Base-by-base conservation (phyloP, 2,329 filamentous ascomycete genomes). In the Orbilia oligospora region DNA sequence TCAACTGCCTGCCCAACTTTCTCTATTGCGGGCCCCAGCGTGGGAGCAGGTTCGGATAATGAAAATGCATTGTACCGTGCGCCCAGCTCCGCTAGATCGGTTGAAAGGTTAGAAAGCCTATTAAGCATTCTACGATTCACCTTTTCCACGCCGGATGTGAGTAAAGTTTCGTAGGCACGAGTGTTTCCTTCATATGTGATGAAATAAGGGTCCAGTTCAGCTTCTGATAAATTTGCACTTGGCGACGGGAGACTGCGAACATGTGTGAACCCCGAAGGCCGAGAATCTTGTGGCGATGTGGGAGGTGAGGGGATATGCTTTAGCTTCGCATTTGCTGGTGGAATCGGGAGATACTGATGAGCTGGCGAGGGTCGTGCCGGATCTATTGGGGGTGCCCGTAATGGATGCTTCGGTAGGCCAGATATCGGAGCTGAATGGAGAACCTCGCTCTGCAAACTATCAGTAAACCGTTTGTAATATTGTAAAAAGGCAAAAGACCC, bases 31-130 rank as follows among this genome's bases (percentile, higher is more conserved):
- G 94, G 91, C 9, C 94, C 93, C 5, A 99, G 90, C 2, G 93
- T 93, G 5, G 73, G 73, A 12, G 92, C 91, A 0, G 93, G 94
- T 84, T 99, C 96, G 0, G 94, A 97, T 0, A 99, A 87, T 0
- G 97, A 97, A 84, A 99, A 99, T 0, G 93, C 96, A 83, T 99
- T 99, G 84, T 96, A 98, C 79, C 94, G 90, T n/a, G 94, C 96
- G 6, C 96, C 96, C 8, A 99, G 88, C 83, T 99, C 96, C 81
- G 94, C 93, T 78, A 98, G 88, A 83, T 99, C 96, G 4, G 93
- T 89, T 1, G 93, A 93, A 61, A 97, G 87, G 4, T 92, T 90
- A 14, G 93, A 93, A 9, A 98, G 85, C 82, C 99, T 96, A 78
- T 90, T 93, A 5, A 99, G 86, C 5, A 94, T 94, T 41, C 96